Base-by-base conservation (phyloP, 2,329 filamentous ascomycete genomes). In the Mycocentrospora acerina region DNA sequence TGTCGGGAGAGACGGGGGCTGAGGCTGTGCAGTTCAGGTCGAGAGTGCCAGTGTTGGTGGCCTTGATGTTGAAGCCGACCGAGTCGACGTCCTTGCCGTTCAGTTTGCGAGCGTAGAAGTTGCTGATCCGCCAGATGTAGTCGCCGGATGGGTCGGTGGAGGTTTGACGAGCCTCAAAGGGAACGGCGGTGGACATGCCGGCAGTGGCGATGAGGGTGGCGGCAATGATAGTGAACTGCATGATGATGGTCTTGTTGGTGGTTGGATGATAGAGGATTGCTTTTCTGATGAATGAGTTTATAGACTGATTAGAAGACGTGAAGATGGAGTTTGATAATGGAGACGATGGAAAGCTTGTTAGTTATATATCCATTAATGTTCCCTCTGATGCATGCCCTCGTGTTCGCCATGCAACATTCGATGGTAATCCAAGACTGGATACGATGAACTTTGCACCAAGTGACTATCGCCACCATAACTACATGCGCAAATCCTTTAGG, bases 91-190 rank as follows among this genome's bases (percentile, higher is more conserved):
- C 37, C 31, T 38, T 48, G 40, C 46, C 49, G 16, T 53, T 40
- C n/a, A 42, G 49, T 38, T 55, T 55, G 41, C 51, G 51, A 9
- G 46, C 44, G 28, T 11, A 39, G 42, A 57, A 51, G 15, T 46
- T 29, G 28, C 39, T 42, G 29, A 57, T 37, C 33, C 49, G 51
- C 53, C 53, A 57, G 40, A 51, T 24, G 36, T 53, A 50, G 36
- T 53, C 46, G 18, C 53, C 53, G 8, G 14, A 4, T 24, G 40
- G 37, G 38, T 36, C 42, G n/a, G 36, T 31, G 5, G 22, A 33
- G 7, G 28, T 34, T 15, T 34, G 14, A 28, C 51, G 51, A 18
- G 34, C 24, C 17, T 42, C 37, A n/a, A 55, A 30, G 22, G 49
- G 49, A 14, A 40, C 40, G 8, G 50, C 43, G 17, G 33, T 32